These are phyloP conservation scores for Naematelia aurantialba DNA, from an alignment of 768 basidiomycete species.

Conservation along the genomic window DNA sequence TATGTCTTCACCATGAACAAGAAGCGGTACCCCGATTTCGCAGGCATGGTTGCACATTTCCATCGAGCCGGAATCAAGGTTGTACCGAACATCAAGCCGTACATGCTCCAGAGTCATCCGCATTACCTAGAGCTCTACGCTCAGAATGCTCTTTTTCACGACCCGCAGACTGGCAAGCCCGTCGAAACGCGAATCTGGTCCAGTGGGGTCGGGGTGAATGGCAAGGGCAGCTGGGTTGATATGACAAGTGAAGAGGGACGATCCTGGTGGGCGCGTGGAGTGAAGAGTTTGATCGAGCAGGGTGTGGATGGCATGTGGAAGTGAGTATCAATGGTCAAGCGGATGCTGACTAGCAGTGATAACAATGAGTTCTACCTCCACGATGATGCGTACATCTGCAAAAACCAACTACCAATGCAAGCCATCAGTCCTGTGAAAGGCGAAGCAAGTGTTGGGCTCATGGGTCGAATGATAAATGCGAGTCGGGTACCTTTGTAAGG, in stretches of 20 bases:
- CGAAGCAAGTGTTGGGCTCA: conserved; percentile 28
- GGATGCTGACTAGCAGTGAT: conserved; percentile 28
- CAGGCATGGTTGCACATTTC: conserved; percentile 36
- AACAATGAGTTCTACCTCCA: conserved; percentile 49
- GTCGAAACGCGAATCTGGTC: conserved; percentile 44
- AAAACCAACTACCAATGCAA: conserved; percentile 22
- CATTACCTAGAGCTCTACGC: conserved; percentile 30
- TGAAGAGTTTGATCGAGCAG: conserved; percentile 33
- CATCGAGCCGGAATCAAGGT: conserved; percentile 48
- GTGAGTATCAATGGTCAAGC: conserved; percentile 25
- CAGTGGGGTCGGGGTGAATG: conserved; percentile 35
- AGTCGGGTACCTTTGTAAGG: conserved; percentile 16
- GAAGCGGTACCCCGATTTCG: conserved; percentile 49
- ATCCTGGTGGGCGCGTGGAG: conserved; percentile 48
- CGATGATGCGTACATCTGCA: conserved; percentile 33
- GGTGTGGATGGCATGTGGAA: conserved; percentile 50
- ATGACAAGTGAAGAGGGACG: conserved; percentile 40
- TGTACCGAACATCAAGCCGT: conserved; percentile 48
- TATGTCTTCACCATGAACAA: conserved; percentile 44
- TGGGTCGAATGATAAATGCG: conserved; percentile 46
- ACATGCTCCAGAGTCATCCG: conserved; percentile 42
- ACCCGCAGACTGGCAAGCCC: conserved; percentile 30
- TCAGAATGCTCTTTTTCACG: conserved; percentile 40
- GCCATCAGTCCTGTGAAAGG: conserved; percentile 20
- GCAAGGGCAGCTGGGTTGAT: conserved; percentile 46